Percentiles rank a stretch among this genome's conserved stretches.
phyloP scores from a whole-genome alignment of 2,329 filamentous ascomycete species.

The Colletotrichum filicis region DNA sequence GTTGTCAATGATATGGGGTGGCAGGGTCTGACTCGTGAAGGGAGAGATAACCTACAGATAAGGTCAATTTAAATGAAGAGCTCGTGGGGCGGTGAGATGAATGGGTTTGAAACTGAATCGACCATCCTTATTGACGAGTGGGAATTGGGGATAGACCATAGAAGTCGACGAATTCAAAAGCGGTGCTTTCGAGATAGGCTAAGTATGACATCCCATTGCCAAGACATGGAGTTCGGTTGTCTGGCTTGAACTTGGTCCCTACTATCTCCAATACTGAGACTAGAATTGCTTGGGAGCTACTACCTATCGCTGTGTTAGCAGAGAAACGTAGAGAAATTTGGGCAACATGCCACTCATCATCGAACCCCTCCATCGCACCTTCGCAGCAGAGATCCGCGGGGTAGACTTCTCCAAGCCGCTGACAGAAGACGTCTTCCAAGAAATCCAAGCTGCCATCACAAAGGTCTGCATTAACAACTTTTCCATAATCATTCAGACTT shows the following conservation, averaged over 20 bases:
- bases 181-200: not conserved
- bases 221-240: not conserved
- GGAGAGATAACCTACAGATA: constrained; percentile 20
- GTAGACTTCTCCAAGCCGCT: constrained; percentile 27
- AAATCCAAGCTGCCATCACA: constrained; percentile 17
- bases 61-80: not conserved
- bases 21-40: constrained; percentile 12
- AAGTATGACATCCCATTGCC: too few relatives aligned
- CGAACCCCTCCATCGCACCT: constrained; percentile 43
- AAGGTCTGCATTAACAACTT: constrained; percentile 8
- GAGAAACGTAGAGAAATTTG: not conserved
- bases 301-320: not conserved
- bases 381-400: constrained; percentile 38
- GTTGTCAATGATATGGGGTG: not conserved
- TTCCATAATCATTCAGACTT: not conserved
- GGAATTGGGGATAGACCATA: not conserved
- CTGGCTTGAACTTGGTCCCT: not conserved
- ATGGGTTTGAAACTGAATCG: not conserved
- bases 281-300: not conserved
- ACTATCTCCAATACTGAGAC: not conserved
- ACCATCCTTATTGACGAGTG: not conserved
- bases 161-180: not conserved
- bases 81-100: constrained; percentile 17
- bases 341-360: constrained; percentile 40
- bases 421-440: not conserved